These are phyloP conservation scores for Boletus pseudopeckii DNA, from an alignment of 768 basidiomycete species.

Conservation along the genomic window DNA sequence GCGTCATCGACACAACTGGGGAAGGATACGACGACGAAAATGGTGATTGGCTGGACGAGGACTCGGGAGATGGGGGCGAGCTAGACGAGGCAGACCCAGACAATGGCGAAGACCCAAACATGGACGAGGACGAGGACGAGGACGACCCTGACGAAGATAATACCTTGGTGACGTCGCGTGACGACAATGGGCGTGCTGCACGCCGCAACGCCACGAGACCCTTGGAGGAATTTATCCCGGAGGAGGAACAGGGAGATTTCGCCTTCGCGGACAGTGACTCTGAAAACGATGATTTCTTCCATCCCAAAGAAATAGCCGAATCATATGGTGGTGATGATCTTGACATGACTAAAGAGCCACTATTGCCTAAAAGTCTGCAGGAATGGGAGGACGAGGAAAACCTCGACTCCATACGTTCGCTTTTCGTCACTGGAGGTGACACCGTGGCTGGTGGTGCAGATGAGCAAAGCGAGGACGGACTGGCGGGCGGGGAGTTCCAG, in stretches of 20 bases:
- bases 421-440: slow-evolving; percentile 84
- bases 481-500: slow-evolving; percentile 33
- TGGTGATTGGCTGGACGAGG: slow-evolving; percentile 10
- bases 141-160: slow-evolving; percentile 6
- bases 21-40: slow-evolving; percentile 27
- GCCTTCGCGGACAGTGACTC: slow-evolving; percentile 81
- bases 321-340: slow-evolving; percentile 50
- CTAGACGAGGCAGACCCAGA: slow-evolving; percentile 1
- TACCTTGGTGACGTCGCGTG: neutral
- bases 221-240: slow-evolving; percentile 35
- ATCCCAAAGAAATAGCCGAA: slow-evolving; percentile 40
- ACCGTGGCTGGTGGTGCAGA: slow-evolving; percentile 34
- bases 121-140: neutral
- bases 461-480: slow-evolving; percentile 39
- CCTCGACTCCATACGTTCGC: slow-evolving; percentile 77
- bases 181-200: slow-evolving; percentile 49
- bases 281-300: slow-evolving; percentile 72
- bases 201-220: slow-evolving; percentile 41
- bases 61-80: slow-evolving; percentile 1
- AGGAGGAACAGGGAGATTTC: slow-evolving; percentile 41
- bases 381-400: slow-evolving; percentile 85
- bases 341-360: slow-evolving; percentile 66
- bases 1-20: slow-evolving; percentile 37
- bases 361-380: slow-evolving; percentile 50
- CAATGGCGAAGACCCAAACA: neutral